These are phyloP conservation scores for Luffa acutangula DNA, from an alignment of 306 rosid species.

Conservation along the genomic window DNA sequence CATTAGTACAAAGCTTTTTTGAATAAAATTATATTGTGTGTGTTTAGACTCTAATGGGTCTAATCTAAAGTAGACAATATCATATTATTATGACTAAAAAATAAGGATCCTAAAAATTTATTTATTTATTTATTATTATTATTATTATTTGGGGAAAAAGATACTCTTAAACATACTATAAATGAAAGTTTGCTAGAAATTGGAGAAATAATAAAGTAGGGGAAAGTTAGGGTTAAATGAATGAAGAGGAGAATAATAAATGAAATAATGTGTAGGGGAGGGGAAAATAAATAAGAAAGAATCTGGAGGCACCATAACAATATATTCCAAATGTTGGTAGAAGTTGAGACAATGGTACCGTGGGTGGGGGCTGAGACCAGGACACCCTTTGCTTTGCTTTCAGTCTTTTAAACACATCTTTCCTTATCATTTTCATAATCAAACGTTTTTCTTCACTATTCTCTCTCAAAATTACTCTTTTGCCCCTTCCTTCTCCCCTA, in stretches of 20 bases:
- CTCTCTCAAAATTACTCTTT: neutral
- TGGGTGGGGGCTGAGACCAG: conserved; percentile 39
- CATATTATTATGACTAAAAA: no score
- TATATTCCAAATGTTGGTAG: conserved; percentile 54
- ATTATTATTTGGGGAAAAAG: neutral
- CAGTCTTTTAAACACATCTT: conserved; percentile 7
- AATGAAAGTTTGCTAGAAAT: neutral
- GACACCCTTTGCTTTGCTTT: conserved; percentile 16
- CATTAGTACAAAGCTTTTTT: no score
- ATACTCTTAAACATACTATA: neutral
- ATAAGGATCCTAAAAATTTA: no score
- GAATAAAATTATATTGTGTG: no score
- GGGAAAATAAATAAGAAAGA: conserved; percentile 13
- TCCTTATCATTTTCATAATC: neutral
- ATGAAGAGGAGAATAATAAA: neutral
- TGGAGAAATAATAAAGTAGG: neutral
- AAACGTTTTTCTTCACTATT: neutral
- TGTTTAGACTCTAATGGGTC: no score
- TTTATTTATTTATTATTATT: no score
- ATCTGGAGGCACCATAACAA: conserved; percentile 35
- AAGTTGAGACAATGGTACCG: conserved; percentile 44
- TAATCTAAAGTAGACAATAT: no score
- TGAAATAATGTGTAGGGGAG: neutral
- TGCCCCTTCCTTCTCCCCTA: neutral
- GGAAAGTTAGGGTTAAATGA: neutral